Percentiles rank a stretch among this genome's conserved stretches.
phyloP scores from a whole-genome alignment of 2,329 filamentous ascomycete species.

The Fusarium penzigii region DNA sequence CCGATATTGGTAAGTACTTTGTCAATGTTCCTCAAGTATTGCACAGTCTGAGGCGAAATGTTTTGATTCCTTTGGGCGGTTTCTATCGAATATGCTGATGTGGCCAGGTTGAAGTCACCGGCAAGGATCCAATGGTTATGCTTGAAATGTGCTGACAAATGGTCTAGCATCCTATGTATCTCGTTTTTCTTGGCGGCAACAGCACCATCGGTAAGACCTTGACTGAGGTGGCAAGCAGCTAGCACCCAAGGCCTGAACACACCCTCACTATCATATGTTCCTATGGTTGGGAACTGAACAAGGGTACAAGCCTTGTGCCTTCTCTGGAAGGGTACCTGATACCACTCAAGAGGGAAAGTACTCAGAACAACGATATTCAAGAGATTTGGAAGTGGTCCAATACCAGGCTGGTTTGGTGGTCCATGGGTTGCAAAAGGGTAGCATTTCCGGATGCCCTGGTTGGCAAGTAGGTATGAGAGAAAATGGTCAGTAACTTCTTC shows the following conservation, averaged over 20 bases:
- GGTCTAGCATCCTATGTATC: constrained; percentile 48
- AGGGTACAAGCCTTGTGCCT: constrained; percentile 61
- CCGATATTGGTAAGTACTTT: constrained; percentile 44
- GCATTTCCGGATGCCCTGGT: constrained; percentile 43
- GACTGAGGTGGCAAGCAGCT: constrained; percentile 61
- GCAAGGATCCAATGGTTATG: constrained; percentile 56
- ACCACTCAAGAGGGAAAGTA: constrained; percentile 56
- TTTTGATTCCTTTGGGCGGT: constrained; percentile 51
- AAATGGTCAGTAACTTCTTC: constrained; percentile 68
- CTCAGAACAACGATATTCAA: constrained; percentile 64
- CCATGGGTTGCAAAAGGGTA: constrained; percentile 62
- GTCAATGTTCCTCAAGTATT: constrained; percentile 48
- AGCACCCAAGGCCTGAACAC: constrained; percentile 46
- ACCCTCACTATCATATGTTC: constrained; percentile 4
- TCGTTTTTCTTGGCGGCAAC: constrained; percentile 59
- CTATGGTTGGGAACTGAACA: constrained; percentile 39
- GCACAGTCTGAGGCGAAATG: constrained; percentile 52
- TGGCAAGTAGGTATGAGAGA: constrained; percentile 53
- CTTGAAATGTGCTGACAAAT: constrained; percentile 45
- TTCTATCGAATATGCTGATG: constrained; percentile 57
- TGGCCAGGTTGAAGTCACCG: constrained; percentile 66
- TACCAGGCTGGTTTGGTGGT: constrained; percentile 51
- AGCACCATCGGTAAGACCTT: constrained; percentile 59
- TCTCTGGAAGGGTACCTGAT: constrained; percentile 51
- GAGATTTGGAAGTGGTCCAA: constrained; percentile 58